phyloP scores from a whole-genome alignment of 768 basidiomycete genomes.

The Atractiella rhizophila region DNA sequence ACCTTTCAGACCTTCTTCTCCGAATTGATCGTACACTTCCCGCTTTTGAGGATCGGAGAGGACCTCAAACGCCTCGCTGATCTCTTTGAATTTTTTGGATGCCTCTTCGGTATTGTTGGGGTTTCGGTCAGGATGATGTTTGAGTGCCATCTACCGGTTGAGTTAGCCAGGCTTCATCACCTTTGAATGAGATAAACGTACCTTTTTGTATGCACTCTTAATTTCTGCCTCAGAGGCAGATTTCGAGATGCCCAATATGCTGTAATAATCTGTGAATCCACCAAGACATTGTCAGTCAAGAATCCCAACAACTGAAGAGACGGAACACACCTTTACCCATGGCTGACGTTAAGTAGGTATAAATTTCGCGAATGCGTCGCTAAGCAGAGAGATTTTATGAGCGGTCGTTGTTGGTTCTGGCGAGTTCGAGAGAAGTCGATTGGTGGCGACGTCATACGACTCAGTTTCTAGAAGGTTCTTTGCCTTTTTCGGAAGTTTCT shows the following conservation, averaged over 20 bases:
- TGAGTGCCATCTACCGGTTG: constrained; percentile 36
- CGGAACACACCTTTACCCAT: too few relatives aligned
- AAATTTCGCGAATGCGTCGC: too few relatives aligned
- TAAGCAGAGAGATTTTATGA: too few relatives aligned
- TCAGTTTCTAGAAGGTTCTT: too few relatives aligned
- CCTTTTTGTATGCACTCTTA: constrained; percentile 87
- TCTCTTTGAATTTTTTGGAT: constrained; percentile 68
- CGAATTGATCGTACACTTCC: constrained; percentile 48
- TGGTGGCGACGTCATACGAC: too few relatives aligned
- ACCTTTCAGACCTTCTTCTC: constrained; percentile 44
- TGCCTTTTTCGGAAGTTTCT: too few relatives aligned
- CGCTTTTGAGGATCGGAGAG: constrained; percentile 30
- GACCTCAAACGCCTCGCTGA: constrained; percentile 89
- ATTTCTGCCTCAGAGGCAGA: constrained; percentile 52
- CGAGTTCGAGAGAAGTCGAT: too few relatives aligned
- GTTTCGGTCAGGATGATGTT: constrained; percentile 90
- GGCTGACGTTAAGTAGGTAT: too few relatives aligned
- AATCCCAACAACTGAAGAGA: too few relatives aligned
- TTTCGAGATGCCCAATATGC: constrained; percentile 45
- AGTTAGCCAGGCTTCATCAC: not conserved
- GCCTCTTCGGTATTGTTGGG: constrained; percentile 53
- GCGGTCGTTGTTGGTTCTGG: too few relatives aligned
- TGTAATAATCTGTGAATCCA: constrained; percentile 65
- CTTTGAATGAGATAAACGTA: constrained; percentile 20
- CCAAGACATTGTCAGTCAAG: too few relatives aligned